Conservation (phyloP, 1,284 basidiomycete species). For the Trichosporon sp. region DNA sequence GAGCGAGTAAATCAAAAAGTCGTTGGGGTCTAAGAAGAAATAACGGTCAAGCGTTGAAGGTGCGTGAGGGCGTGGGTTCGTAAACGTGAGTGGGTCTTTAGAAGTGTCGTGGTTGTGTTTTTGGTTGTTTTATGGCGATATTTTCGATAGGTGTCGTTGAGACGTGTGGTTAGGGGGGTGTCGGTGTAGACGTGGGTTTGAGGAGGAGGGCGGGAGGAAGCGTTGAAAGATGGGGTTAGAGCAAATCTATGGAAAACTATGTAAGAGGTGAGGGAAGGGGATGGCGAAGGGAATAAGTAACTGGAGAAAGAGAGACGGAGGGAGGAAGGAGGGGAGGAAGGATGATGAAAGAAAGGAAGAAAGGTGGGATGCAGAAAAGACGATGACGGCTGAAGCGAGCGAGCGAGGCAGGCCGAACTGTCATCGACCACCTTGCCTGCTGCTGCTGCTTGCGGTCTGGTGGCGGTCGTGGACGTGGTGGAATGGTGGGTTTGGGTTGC, state of each 20-base stretch:
- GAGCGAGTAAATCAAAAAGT: background rate
- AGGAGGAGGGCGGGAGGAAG: background rate
- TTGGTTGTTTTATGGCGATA: background rate
- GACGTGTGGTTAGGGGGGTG: background rate
- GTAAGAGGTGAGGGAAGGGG: background rate
- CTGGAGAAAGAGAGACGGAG: background rate
- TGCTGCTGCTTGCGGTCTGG: background rate
- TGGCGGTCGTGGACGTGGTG: background rate
- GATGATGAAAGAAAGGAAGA: background rate
- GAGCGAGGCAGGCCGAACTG: background rate
- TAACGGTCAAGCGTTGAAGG: background rate
- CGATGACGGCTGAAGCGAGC: background rate
- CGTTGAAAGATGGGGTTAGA: background rate
- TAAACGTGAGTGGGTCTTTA: background rate
- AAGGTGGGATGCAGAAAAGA: background rate
- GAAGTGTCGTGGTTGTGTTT: slow-evolving; percentile 1
- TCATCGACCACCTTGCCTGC: background rate
- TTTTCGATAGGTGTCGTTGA: background rate
- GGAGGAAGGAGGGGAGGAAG: background rate
- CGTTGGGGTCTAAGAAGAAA: background rate
- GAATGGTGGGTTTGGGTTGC: background rate
- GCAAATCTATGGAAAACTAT: background rate
- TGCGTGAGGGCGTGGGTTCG: slow-evolving; percentile 4
- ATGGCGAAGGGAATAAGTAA: background rate
- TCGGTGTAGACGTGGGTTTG: background rate